These are phyloP conservation scores for Vaccinium myrtillus DNA, from an alignment of 148 eudicot genomes.

Conservation along the genomic window DNA sequence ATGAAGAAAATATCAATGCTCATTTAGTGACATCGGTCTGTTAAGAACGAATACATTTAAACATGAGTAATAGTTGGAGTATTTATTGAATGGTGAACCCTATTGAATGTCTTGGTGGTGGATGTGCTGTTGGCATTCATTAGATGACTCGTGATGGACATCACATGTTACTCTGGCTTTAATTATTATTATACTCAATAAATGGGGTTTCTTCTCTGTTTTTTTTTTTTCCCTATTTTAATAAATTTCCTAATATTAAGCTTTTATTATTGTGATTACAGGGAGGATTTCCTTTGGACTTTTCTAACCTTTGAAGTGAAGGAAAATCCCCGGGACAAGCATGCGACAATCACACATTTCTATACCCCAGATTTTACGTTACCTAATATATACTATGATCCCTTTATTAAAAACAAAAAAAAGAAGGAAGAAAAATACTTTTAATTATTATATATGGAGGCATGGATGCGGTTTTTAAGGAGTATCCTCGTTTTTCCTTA, in stretches of 20 bases:
- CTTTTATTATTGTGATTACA: constrained; percentile 17
- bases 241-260: background rate
- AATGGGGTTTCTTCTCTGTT: background rate
- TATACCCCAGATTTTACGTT: constrained; percentile 14
- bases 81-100: no score
- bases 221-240: no score
- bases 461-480: constrained; percentile 57
- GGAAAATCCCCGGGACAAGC: constrained; percentile 26
- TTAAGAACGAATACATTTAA: no score
- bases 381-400: constrained; percentile 16
- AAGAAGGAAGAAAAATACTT: background rate
- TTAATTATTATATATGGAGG: constrained; percentile 6
- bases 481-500: constrained; percentile 44
- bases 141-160: no score
- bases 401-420: background rate
- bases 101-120: no score
- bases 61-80: no score
- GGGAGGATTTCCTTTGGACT: constrained; percentile 31
- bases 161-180: background rate
- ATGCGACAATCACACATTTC: constrained; percentile 24
- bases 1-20: no score
- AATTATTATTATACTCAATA: background rate
- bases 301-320: constrained; percentile 27
- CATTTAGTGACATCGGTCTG: no score
- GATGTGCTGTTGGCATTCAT: no score